Base-by-base conservation (phyloP, 495 filamentous ascomycete genomes). In the Tetracladium marchalianum region DNA sequence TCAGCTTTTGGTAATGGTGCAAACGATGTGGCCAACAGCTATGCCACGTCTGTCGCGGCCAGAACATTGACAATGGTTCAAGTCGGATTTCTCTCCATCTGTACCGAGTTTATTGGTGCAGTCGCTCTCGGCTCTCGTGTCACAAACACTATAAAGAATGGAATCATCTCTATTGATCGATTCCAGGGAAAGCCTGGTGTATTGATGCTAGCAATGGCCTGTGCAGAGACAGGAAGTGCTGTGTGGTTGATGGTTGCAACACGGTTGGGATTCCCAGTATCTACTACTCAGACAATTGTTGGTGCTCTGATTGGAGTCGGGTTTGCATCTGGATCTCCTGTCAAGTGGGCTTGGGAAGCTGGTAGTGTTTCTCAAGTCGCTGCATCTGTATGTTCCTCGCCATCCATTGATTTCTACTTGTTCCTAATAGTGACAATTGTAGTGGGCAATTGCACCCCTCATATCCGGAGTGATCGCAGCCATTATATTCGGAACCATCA, bases 261-360 rank as follows among this genome's bases (percentile, higher is more conserved):
- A 12, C 53, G 51, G 18, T 46, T 75, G 44, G 76, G 76, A 43
- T 62, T 76, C 32, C 78, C 73, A 1, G 77, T 83, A 31, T 81
- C 77, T 0, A 80, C 81, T 5, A 85, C 80, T 2, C 76, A 84
- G 60, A 78, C 77, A 16, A 70, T 82, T 43, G 67, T 82, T 47
- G 73, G 75, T 49, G 77, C 75, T 40, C 61, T 27, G 22, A 27
- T 78, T 43, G 81, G 79, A 50, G 75, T 82, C 52, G 80, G 80
- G 19, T 67, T 83, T 52, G 80, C 78, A 0, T 56, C 75, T n/a
- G 57, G 75, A 36, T 73, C 76, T 9, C 55, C 63, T 13, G 57
- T 56, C 3, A 58, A 75, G 9, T 58, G 82, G 41, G 57, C 60
- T n/a, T 86, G 82, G 82, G 69, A 60, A 17, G 49, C 59, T 31